Base-by-base conservation (phyloP, 2,329 filamentous ascomycete genomes). In the Diaporthe aspalathi region DNA sequence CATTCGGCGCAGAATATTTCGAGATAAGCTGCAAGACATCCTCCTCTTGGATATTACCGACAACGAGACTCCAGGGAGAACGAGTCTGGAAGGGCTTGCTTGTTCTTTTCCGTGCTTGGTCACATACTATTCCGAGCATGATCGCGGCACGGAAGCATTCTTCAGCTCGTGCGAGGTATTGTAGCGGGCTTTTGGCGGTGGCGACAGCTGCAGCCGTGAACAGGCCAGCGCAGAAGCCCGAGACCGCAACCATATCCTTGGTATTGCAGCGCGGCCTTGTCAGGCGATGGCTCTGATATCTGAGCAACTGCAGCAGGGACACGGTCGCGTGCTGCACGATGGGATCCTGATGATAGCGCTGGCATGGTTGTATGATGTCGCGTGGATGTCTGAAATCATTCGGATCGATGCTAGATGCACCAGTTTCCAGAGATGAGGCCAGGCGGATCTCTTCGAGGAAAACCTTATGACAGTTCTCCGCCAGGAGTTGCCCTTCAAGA, bases 91-190 rank as follows among this genome's bases (percentile, higher is more conserved):
- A 56, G 17, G 7, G 16, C 20, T 24, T 56, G 53, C 3, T 38
- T 5, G 16, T 38, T 12, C 53, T 56, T 16, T n/a, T n/a, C n/a
- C 53, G 53, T 56, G 29, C 53, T 22, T 38, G 29, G 29, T 56
- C 53, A 20, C 53, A 56, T 22, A 24, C 32, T 38, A 56, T 56
- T 17, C 53, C 53, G 5, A 56, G 53, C 29, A 56, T 56, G 29
- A 56, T 32, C 4, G 53, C 53, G n/a, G 53, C 53, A 24, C 53
- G 53, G 53, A 56, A 56, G n/a, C 53, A 56, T 24, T 56, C 20
- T 56, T 56, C 53, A 56, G n/a, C 53, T 20, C 53, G 29, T 6
- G 53, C 53, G 53, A 56, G 32, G 14, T 56, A 56, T 22, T 56
- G 53, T 9, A 56, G 20, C 8, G 53, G 53, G 53, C 53, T 56